Evolutionary conservation across 768 basidiomycete species (phyloP).

Genomic region (Boletus pseudopeckii): DNA sequence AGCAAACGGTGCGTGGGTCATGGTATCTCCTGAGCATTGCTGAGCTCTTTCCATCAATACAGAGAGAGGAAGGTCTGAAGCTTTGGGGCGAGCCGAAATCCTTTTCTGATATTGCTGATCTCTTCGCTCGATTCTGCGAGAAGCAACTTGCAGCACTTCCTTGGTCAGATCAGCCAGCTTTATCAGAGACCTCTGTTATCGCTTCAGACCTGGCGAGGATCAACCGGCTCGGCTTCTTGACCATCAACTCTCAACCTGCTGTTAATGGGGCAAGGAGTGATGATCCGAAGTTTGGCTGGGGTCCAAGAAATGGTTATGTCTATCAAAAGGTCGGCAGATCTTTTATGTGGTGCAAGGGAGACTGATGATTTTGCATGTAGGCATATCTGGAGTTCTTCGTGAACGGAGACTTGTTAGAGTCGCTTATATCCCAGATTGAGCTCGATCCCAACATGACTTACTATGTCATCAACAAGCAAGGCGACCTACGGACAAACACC

Average conservation of each 20-base stretch:
- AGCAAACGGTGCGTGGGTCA: constrained; percentile 64
- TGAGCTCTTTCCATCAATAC: constrained; percentile 28
- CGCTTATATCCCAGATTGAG: constrained; percentile 79
- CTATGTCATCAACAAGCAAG: constrained; percentile 95
- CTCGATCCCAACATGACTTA: constrained; percentile 88
- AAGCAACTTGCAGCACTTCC: constrained; percentile 75
- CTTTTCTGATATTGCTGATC: constrained; percentile 57
- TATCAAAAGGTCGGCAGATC: constrained; percentile 77
- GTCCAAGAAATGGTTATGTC: constrained; percentile 88
- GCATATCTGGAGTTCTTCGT: constrained; percentile 98
- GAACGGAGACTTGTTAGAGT: constrained; percentile 62
- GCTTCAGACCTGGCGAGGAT: constrained; percentile 73
- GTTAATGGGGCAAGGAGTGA: constrained; percentile 87
- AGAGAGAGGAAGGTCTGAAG: constrained; percentile 85
- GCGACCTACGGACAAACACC: constrained; percentile 92
- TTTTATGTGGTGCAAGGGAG: neutral
- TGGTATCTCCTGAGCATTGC: neutral
- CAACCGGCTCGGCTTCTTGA: constrained; percentile 90
- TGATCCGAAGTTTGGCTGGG: constrained; percentile 89
- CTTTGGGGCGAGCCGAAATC: constrained; percentile 84
- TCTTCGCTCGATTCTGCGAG: constrained; percentile 85
- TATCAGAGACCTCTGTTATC: constrained; percentile 81
- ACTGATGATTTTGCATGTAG: constrained; percentile 37
- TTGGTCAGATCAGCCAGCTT: constrained; percentile 91
- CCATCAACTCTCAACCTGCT: constrained; percentile 96